Evolutionary conservation across 2,329 filamentous ascomycete genomes (phyloP).

Genomic region (Colletotrichum paranaense): DNA sequence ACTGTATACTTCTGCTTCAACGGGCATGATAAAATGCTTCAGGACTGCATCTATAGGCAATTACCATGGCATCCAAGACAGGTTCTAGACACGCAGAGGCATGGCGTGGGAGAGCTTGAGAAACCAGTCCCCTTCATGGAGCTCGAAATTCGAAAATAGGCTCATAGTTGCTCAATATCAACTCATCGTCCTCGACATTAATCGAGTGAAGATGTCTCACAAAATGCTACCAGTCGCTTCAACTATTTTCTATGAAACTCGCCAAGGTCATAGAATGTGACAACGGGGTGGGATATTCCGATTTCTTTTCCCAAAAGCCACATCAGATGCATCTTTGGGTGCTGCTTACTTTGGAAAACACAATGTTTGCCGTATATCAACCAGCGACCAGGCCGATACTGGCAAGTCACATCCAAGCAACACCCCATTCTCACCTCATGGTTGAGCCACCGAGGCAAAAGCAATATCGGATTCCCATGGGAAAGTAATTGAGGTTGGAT

Average conservation of each 20-base stretch:
- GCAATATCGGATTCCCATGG: constrained; percentile 10
- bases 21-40: no score
- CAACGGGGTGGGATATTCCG: neutral
- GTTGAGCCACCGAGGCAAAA: neutral
- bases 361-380: no score
- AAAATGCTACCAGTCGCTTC: neutral
- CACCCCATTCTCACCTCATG: neutral
- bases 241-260: neutral
- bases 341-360: neutral
- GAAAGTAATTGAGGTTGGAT: constrained; percentile 13
- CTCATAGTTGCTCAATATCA: no score
- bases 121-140: no score
- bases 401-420: constrained; percentile 12
- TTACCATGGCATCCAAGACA: no score
- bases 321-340: neutral
- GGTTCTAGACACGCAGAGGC: no score
- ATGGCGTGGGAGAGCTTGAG: no score
- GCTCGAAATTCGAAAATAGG: no score
- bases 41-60: no score
- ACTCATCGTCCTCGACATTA: no score
- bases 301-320: neutral
- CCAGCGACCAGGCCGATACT: neutral
- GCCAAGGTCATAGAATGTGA: neutral
- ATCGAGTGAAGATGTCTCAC: no score
- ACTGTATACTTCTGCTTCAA: no score